These are phyloP conservation scores for Metschnikowia peoriensis DNA, from an alignment of 805 yeast species.

Conservation along the genomic window DNA sequence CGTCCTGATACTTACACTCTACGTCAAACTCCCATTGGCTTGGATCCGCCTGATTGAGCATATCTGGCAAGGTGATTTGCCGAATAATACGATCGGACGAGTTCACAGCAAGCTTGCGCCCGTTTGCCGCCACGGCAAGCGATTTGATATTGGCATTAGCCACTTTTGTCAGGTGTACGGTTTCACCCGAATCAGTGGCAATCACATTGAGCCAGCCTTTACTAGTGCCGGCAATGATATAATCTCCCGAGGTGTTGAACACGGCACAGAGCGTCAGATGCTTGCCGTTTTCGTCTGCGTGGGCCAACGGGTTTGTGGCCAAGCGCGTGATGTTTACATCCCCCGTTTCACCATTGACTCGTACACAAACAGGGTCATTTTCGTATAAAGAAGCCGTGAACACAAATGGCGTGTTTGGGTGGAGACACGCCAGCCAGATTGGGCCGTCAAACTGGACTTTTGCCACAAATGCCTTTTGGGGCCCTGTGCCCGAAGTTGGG, in stretches of 20 bases:
- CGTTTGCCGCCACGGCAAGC: slow-evolving; percentile 55
- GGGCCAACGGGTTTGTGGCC: slow-evolving; percentile 17
- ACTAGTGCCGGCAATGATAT: slow-evolving; percentile 71
- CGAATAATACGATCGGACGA: slow-evolving; percentile 75
- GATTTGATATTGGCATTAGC: slow-evolving; percentile 71
- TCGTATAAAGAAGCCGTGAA: slow-evolving; percentile 69
- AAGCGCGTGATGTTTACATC: slow-evolving; percentile 16
- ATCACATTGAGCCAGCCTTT: slow-evolving; percentile 72
- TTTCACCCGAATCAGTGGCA: slow-evolving; percentile 24
- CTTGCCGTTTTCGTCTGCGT: slow-evolving; percentile 11
- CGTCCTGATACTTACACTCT: slow-evolving; percentile 85
- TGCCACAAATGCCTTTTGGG: slow-evolving; percentile 32
- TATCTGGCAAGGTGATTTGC: slow-evolving; percentile 52
- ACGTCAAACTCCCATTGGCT: slow-evolving; percentile 52
- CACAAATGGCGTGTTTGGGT: slow-evolving; percentile 44
- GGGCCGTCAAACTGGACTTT: slow-evolving; percentile 62
- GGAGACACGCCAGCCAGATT: slow-evolving; percentile 65
- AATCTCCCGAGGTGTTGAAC: slow-evolving; percentile 53
- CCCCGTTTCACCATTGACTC: slow-evolving; percentile 16
- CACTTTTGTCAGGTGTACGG: slow-evolving; percentile 53
- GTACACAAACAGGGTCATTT: slow-evolving; percentile 53
- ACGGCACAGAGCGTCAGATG: slow-evolving; percentile 50
- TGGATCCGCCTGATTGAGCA: slow-evolving; percentile 32
- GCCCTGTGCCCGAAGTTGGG: neutral
- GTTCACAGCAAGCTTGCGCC: slow-evolving; percentile 65